Evolutionary conservation across 352 stramenopile species (phyloP), one percentile per base, ranked within the genome.

Genomic region (Phytophthora kernoviae): DNA sequence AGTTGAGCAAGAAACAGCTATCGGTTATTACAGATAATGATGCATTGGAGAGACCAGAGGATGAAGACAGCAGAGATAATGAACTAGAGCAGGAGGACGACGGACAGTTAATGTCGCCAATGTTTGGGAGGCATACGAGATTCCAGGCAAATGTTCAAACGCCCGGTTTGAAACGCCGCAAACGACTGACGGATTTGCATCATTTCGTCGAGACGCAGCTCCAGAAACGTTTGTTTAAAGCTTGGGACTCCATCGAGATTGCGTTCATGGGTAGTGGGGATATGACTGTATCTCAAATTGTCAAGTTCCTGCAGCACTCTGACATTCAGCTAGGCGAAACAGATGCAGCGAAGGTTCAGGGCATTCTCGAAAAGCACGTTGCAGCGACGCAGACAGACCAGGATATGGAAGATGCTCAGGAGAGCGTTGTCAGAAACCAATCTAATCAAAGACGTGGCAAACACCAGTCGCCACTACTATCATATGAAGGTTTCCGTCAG

Each of bases 181-280:
- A 79, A 34, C 61, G 82, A 7, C 51, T 91, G 45, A 79, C 85
- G 53, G 75, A 91, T 11, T 61, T 91, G 17, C 80, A 89, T 26
- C 58, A 66, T 0, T 91, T 87, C 58, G 78, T 90, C 12, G 70
- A 83, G 26, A 81, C 73, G 2, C 80, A 90, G 41, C 58, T 91
- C 0, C 78, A 89, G 54, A 89, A 88, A 47, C 72, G 82, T n/a
- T 63, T 91, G 20, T 77, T 76, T 30, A 77, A 72, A 21, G 87
- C 76, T 27, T 90, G 80, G 82, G 82, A 88, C 37, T 84, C 76
- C 2, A 90, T 91, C 49, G 78, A 91, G 58, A 79, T 87, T 46
- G 78, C 82, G 22, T 84, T 91, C 52, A 65, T 74, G 0, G 79
- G 78, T 1, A 88, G 78, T 42, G 80, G 80, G 0, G 78, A 89